A percentile compares a stretch with the other conserved stretches of the same genome.
phyloP scores from a whole-genome alignment of 371 early-diverging fungal species.

The Mucor ambiguus region DNA sequence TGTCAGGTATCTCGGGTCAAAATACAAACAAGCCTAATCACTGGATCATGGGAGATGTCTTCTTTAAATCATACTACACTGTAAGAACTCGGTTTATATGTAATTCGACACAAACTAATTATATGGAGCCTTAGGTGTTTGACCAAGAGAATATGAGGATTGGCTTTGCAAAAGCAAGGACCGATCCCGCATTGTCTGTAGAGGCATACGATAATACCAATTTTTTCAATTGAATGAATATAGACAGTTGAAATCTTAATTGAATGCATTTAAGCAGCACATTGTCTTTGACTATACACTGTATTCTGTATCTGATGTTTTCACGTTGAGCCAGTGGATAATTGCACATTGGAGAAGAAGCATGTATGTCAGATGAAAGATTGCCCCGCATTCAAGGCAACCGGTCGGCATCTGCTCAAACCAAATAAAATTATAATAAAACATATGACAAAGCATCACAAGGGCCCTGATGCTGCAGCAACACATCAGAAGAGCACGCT shows the following conservation, averaged over 20 bases:
- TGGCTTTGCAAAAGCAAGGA: constrained; percentile 24
- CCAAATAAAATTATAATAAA: not conserved
- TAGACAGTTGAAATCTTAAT: too few relatives aligned
- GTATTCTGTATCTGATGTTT: too few relatives aligned
- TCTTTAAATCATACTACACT: constrained; percentile 73
- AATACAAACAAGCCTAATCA: constrained; percentile 30
- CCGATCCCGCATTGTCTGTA: constrained; percentile 7
- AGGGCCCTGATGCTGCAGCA: not conserved
- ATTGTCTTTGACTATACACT: too few relatives aligned
- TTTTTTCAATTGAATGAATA: not conserved
- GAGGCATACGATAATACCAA: constrained; percentile 5
- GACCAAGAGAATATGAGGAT: constrained; percentile 16
- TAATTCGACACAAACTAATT: not conserved
- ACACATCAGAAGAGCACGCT: too few relatives aligned
- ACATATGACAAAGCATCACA: not conserved
- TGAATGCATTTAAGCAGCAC: too few relatives aligned
- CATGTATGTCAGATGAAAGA: too few relatives aligned
- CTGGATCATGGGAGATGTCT: constrained; percentile 84
- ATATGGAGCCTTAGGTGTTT: constrained; percentile 16
- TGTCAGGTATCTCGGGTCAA: constrained; percentile 68
- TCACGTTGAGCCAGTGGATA: too few relatives aligned
- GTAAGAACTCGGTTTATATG: constrained; percentile 31
- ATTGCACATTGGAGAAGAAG: too few relatives aligned
- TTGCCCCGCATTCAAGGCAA: too few relatives aligned
- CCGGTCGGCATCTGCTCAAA: too few relatives aligned